A percentile compares a stretch with the other conserved stretches of the same genome.
Conservation (phyloP, 106 monocot species). For the Chionographis japonica region DNA sequence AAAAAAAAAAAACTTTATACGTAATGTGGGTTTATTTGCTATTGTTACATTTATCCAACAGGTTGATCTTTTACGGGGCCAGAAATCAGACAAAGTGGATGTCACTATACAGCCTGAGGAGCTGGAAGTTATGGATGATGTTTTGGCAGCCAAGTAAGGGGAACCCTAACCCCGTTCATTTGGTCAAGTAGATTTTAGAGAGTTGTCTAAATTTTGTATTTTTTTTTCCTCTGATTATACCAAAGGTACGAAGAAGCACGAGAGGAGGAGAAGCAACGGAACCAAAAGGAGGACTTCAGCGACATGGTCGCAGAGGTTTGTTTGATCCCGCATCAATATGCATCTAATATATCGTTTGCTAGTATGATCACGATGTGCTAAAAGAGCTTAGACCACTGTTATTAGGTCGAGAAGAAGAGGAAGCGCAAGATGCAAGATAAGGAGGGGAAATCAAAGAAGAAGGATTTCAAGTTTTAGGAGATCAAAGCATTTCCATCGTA, state of each 20-base stretch:
- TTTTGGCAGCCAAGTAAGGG: constrained; percentile 85
- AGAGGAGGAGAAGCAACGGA: constrained; percentile 92
- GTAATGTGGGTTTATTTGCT: neutral
- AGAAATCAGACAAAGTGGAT: constrained; percentile 97
- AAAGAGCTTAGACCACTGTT: constrained; percentile 1
- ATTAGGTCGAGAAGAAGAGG: constrained; percentile 79
- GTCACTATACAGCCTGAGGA: constrained; percentile 97
- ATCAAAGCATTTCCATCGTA: too few relatives aligned
- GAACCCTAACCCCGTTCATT: neutral
- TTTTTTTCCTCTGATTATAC: neutral
- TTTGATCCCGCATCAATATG: neutral
- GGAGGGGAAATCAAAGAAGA: constrained; percentile 97
- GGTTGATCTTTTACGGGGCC: constrained; percentile 92
- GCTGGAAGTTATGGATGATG: constrained; percentile 91
- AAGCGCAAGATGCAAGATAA: constrained; percentile 93
- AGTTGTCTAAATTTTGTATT: neutral
- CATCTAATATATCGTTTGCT: neutral
- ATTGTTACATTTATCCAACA: constrained; percentile 13
- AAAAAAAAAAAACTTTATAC: too few relatives aligned
- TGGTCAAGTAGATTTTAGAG: too few relatives aligned
- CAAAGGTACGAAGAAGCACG: constrained; percentile 93
- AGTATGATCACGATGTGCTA: neutral
- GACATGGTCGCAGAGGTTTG: constrained; percentile 99
- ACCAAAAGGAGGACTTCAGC: constrained; percentile 98
- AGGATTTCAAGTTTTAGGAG: constrained; percentile 87